Conservation (phyloP, 2,329 filamentous ascomycete species). For the Chaetomiaceae sp. region DNA sequence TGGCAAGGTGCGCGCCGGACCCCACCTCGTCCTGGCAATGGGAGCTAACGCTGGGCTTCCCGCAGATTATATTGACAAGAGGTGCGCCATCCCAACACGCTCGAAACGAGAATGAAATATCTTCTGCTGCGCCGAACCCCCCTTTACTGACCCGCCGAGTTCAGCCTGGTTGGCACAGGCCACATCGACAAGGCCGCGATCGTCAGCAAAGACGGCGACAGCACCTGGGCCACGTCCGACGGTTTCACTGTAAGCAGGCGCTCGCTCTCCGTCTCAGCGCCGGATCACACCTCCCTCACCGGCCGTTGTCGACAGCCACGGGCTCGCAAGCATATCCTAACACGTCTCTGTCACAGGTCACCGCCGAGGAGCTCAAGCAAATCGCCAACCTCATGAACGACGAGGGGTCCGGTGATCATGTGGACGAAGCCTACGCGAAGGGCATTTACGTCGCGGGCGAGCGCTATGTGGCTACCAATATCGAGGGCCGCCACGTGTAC, state of each 20-base stretch:
- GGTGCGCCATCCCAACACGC: slow-evolving; percentile 31
- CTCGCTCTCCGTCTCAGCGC: neutral
- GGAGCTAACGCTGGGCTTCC: slow-evolving; percentile 27
- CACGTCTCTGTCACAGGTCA: slow-evolving; percentile 37
- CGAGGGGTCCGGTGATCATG: slow-evolving; percentile 37
- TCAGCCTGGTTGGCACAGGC: slow-evolving; percentile 71
- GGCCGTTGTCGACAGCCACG: neutral
- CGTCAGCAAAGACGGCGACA: slow-evolving; percentile 73
- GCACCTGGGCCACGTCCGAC: slow-evolving; percentile 65
- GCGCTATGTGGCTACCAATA: slow-evolving; percentile 71
- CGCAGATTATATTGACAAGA: slow-evolving; percentile 46
- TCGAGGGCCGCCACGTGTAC: slow-evolving; percentile 74
- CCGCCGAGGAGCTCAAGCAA: slow-evolving; percentile 53
- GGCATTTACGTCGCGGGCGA: slow-evolving; percentile 71
- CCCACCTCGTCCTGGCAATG: slow-evolving; percentile 18
- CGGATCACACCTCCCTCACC: neutral
- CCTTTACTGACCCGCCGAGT: slow-evolving; percentile 9
- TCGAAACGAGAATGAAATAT: neutral
- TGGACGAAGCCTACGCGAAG: slow-evolving; percentile 61
- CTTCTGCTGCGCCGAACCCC: neutral
- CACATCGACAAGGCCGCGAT: slow-evolving; percentile 82
- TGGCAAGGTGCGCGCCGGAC: slow-evolving; percentile 59
- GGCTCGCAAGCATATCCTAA: neutral
- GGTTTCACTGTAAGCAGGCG: slow-evolving; percentile 61
- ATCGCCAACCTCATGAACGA: slow-evolving; percentile 46